Conservation (phyloP, 768 basidiomycete species). For the Guyanaporus albipodus region DNA sequence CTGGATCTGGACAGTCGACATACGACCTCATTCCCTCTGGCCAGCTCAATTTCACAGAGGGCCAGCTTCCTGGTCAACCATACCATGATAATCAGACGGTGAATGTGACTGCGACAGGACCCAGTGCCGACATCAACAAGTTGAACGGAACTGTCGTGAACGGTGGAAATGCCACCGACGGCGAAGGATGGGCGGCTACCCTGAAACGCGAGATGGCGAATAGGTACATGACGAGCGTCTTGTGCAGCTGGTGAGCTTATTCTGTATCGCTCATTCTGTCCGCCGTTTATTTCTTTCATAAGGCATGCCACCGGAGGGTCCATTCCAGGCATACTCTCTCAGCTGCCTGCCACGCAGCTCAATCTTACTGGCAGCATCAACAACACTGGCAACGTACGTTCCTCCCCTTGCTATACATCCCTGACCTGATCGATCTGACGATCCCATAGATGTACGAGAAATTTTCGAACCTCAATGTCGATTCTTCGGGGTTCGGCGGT, state of each 20-base stretch:
- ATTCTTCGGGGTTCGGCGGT: conserved; percentile 75
- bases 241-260: conserved; percentile 78
- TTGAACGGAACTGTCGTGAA: conserved; percentile 55
- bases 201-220: conserved; percentile 77
- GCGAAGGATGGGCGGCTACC: conserved; percentile 63
- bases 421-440: not conserved
- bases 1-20: conserved; percentile 47
- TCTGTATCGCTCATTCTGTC: not conserved
- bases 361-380: conserved; percentile 61
- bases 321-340: conserved; percentile 64
- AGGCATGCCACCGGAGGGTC: conserved; percentile 88
- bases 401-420: no score
- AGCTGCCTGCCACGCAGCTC: conserved; percentile 64
- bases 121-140: conserved; percentile 58
- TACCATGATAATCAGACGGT: conserved; percentile 32
- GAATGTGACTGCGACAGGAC: conserved; percentile 51
- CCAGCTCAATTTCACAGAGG: conserved; percentile 78
- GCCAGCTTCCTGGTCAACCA: conserved; percentile 66
- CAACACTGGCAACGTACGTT: conserved; percentile 71
- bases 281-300: conserved; percentile 20
- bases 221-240: conserved; percentile 73
- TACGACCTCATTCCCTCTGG: conserved; percentile 70
- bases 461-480: conserved; percentile 74
- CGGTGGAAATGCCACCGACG: conserved; percentile 57
- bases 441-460: conserved; percentile 82